phyloP scores from a whole-genome alignment of 208 protist species.

The Acanthamoeba castellanii region DNA sequence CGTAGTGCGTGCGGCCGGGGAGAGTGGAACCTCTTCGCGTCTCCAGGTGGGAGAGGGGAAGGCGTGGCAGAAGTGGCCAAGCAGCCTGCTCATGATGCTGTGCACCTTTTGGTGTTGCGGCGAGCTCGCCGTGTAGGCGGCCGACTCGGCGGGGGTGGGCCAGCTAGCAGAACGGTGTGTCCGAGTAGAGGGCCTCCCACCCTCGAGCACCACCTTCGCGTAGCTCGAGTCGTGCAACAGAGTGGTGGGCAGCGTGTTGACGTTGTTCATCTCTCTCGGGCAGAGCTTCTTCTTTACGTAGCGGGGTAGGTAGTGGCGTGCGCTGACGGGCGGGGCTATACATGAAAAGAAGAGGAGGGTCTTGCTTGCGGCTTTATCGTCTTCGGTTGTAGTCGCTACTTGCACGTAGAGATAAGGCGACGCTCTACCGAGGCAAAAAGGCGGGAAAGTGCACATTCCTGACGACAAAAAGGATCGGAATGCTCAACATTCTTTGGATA shows the following conservation, averaged over 20 bases:
- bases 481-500: background rate
- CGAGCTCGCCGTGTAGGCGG: background rate
- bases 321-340: no score
- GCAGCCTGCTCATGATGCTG: background rate
- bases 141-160: background rate
- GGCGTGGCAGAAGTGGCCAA: background rate
- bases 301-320: no score
- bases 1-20: no score
- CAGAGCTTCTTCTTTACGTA: no score
- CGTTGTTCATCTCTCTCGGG: background rate
- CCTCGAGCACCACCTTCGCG: background rate
- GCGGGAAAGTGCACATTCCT: no score
- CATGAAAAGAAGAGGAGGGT: no score
- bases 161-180: background rate
- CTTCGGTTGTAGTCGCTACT: background rate
- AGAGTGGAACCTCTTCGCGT: no score
- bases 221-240: background rate
- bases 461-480: no score
- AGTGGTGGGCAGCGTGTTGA: background rate
- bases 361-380: no score
- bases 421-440: background rate
- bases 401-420: background rate
- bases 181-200: no score
- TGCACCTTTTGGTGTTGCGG: background rate
- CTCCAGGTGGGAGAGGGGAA: background rate